A percentile compares a stretch with the other conserved stretches of the same genome.
Evolutionary conservation across 257 asterid genomes (phyloP).

Genomic region (Schizonepeta tenuifolia): DNA sequence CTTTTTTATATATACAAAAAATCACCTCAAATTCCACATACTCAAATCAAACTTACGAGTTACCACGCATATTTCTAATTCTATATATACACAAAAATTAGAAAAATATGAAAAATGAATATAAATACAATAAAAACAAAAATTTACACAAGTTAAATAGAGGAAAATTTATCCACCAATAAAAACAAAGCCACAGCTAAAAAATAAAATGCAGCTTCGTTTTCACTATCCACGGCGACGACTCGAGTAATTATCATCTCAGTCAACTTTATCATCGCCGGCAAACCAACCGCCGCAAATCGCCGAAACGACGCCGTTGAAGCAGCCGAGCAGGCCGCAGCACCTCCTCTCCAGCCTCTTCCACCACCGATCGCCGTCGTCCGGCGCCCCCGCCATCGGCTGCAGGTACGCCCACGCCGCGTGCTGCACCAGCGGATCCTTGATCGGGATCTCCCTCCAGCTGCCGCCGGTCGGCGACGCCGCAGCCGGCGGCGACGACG

Average conservation of each 20-base stretch:
- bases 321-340: slow-evolving; percentile 49
- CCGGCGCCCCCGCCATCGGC: slow-evolving; percentile 53
- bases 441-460: slow-evolving; percentile 84
- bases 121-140: not conserved
- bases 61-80: no score
- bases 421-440: slow-evolving; percentile 78
- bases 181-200: slow-evolving; percentile 30
- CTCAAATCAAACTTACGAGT: no score
- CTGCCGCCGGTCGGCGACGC: slow-evolving; percentile 47
- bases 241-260: slow-evolving; percentile 9
- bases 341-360: slow-evolving; percentile 41
- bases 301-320: slow-evolving; percentile 51
- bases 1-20: not conserved
- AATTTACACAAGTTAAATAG: not conserved
- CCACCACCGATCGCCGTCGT: slow-evolving; percentile 41
- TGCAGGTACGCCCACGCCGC: slow-evolving; percentile 97
- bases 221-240: not conserved
- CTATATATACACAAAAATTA: slow-evolving; percentile 11
- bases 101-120: not conserved
- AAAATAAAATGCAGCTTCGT: slow-evolving; percentile 37
- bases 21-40: not conserved
- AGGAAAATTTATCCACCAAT: slow-evolving; percentile 9
- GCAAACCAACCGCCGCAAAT: slow-evolving; percentile 32
- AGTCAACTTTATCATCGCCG: slow-evolving; percentile 37
- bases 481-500: slow-evolving; percentile 48